Evolutionary conservation across 768 basidiomycete genomes (phyloP), one percentile per base, ranked within the genome.

Genomic region (Amanita phalloides): DNA sequence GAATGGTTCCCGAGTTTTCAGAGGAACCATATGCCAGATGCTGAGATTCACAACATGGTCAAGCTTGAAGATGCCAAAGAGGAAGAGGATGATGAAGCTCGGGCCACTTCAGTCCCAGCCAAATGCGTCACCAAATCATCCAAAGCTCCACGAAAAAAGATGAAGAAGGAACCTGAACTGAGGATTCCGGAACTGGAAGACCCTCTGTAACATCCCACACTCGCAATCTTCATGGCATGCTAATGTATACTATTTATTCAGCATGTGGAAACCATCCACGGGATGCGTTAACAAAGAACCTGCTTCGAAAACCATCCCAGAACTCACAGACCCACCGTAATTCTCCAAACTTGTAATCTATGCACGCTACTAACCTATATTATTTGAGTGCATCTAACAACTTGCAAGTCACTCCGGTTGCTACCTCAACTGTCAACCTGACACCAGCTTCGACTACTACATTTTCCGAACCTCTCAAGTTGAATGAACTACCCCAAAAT

Each of bases 1-100:
- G 32, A 41, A 10, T 50, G 49, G 49, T 50, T 41, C 49, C 49
- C 49, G 1, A 33, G 42, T 20, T 50, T 17, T 8, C 30, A 50
- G 9, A 17, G 49, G 14, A 23, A 5, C 23, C 46, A 36, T 10
- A 36, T 36, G 46, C 32, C 17, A 2, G 45, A 46, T 10, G 42
- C 42, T 1, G 42, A 43, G 4, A 42, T 42, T 23, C 39, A 42
- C 39, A 26, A 26, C 21, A 43, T 23, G 1, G 10, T 42, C 21
- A 42, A 42, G 39, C 20, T 42, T 9, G 39, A 42, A 42, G 39
- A 42, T 6, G 20, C 2, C 2, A 3, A 42, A 42, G 39, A 42
- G 4, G 39, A 23, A 23, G 39, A 42, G 6, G 39, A 42, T 6
- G 21, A 21, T 23, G 20, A 42, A 42, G 9, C 39, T 23, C 3